Evolutionary conservation across 257 asterid genomes (phyloP).

Genomic region (Fraxinus cuspidata): DNA sequence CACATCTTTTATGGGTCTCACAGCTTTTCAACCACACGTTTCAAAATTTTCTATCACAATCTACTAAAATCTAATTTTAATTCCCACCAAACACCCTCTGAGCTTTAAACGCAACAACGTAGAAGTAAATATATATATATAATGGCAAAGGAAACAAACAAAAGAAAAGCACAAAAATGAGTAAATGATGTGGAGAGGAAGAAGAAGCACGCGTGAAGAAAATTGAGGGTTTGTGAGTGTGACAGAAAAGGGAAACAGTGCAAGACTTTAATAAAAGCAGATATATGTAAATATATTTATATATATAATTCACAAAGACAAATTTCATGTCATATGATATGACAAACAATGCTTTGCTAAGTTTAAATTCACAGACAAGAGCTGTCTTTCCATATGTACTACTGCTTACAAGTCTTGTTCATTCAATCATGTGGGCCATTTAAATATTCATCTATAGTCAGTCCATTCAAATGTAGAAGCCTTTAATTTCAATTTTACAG

Average conservation of each 20-base stretch:
- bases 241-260: not conserved
- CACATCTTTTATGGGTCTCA: too few species aligned
- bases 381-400: not conserved
- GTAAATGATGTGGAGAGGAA: conserved; percentile 1
- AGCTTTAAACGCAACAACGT: too few species aligned
- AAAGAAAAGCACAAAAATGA: not conserved
- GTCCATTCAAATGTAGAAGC: too few species aligned
- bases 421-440: not conserved
- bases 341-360: not conserved
- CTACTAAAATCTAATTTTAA: too few species aligned
- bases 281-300: too few species aligned
- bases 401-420: not conserved
- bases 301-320: not conserved
- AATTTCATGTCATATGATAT: not conserved
- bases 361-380: not conserved
- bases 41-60: too few species aligned
- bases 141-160: not conserved
- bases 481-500: not conserved
- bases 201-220: conserved; percentile 6
- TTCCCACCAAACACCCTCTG: too few species aligned
- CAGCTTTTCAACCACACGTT: too few species aligned
- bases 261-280: not conserved
- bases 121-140: not conserved
- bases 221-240: not conserved
- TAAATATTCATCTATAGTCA: not conserved